phyloP scores from a whole-genome alignment of 2,329 filamentous ascomycete genomes.

The Alternaria ventricosa region DNA sequence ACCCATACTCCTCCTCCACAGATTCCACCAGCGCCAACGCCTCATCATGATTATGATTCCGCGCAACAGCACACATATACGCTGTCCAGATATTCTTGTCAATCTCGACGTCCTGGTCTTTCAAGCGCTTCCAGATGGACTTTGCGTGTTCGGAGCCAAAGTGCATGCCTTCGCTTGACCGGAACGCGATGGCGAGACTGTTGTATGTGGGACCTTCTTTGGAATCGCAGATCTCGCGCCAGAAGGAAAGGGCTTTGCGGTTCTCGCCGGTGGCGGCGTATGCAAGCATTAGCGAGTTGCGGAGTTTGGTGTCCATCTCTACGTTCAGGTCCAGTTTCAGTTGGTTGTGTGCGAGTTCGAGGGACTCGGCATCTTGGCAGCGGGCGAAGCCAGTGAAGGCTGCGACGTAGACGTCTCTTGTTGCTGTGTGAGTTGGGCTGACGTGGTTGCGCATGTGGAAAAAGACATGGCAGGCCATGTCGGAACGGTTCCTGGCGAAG shows the following conservation, averaged over 20 bases:
- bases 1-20: constrained; percentile 71
- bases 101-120: constrained; percentile 78
- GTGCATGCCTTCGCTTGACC: constrained; percentile 70
- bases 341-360: constrained; percentile 87
- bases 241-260: constrained; percentile 75
- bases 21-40: constrained; percentile 70
- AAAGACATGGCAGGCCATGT: constrained; percentile 87
- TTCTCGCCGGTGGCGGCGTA: constrained; percentile 74
- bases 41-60: constrained; percentile 73
- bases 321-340: constrained; percentile 89
- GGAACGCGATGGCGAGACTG: constrained; percentile 81
- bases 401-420: constrained; percentile 74
- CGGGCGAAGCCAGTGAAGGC: constrained; percentile 78
- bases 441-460: constrained; percentile 89
- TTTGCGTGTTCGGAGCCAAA: constrained; percentile 55
- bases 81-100: constrained; percentile 75
- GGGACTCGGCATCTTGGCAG: constrained; percentile 65
- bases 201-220: constrained; percentile 85
- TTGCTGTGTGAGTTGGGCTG: constrained; percentile 69
- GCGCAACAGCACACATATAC: constrained; percentile 78
- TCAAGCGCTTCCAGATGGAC: constrained; percentile 74
- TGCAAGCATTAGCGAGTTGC: constrained; percentile 87
- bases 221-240: constrained; percentile 81
- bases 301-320: constrained; percentile 75
- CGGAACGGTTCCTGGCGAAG: constrained; percentile 76